phyloP scores from a whole-genome alignment of 1,139 yeast species.

The Zhuliangozyma blackwelliae region DNA sequence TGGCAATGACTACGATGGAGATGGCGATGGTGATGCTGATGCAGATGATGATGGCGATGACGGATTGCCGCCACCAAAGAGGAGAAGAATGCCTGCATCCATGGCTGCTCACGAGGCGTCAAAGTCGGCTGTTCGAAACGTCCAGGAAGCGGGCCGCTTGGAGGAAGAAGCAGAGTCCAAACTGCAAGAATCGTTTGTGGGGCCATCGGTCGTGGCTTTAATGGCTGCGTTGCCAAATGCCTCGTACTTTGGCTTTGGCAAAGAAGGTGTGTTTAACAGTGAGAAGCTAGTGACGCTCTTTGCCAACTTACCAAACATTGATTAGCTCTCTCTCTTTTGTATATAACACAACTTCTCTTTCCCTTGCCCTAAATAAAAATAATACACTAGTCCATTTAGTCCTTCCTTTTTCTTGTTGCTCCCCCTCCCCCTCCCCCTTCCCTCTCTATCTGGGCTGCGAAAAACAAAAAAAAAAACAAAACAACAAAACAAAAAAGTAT shows the following conservation, averaged over 20 bases:
- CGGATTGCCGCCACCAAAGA: slow-evolving; percentile 10
- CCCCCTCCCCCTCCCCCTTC: too few relatives aligned
- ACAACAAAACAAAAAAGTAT: too few relatives aligned
- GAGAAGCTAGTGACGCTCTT: slow-evolving; percentile 40
- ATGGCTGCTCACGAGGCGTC: slow-evolving; percentile 6
- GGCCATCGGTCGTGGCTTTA: slow-evolving; percentile 50
- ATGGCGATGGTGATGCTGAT: slow-evolving; percentile 12
- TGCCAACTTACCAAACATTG: slow-evolving; percentile 29
- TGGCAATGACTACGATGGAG: slow-evolving; percentile 5
- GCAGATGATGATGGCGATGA: slow-evolving; percentile 15
- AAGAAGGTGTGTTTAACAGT: slow-evolving; percentile 37
- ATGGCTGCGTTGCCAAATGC: slow-evolving; percentile 52
- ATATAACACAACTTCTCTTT: not conserved
- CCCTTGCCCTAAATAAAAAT: too few relatives aligned
- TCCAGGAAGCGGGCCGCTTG: slow-evolving; percentile 10
- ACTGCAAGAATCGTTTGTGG: slow-evolving; percentile 35
- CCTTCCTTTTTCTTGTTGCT: too few relatives aligned
- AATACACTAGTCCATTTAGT: too few relatives aligned
- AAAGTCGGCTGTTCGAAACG: slow-evolving; percentile 7
- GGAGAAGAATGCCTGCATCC: slow-evolving; percentile 18
- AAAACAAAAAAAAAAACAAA: too few relatives aligned
- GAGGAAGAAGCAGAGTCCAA: slow-evolving; percentile 9
- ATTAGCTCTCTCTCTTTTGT: slow-evolving; percentile 3
- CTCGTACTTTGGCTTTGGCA: slow-evolving; percentile 39
- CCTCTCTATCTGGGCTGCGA: too few relatives aligned